Percentiles rank a stretch among this genome's conserved stretches.
Evolutionary conservation across 441 rosid genomes (phyloP).

Genomic region (Euphorbia celastroides): DNA sequence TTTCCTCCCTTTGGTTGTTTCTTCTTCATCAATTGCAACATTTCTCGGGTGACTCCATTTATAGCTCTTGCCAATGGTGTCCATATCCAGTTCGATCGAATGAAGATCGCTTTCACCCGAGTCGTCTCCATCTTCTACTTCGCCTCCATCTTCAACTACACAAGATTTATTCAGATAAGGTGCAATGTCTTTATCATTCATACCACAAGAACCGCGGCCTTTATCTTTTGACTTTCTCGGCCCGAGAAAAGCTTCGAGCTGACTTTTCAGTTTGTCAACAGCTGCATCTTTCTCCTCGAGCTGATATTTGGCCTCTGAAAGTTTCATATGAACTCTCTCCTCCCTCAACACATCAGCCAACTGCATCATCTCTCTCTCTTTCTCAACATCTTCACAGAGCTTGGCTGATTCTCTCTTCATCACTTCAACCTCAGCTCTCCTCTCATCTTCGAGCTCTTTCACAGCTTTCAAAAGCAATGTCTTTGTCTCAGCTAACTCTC

Average conservation of each 20-base stretch:
- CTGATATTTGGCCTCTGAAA: constrained; percentile 67
- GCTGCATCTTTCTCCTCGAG: constrained; percentile 85
- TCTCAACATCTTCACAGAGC: constrained; percentile 67
- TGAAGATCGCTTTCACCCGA: constrained; percentile 81
- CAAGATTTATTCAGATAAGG: too few relatives aligned
- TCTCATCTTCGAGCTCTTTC: constrained; percentile 66
- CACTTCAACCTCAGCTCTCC: constrained; percentile 56
- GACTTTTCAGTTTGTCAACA: constrained; percentile 50
- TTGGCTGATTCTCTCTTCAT: constrained; percentile 52
- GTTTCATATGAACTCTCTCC: constrained; percentile 96
- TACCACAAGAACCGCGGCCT: too few relatives aligned
- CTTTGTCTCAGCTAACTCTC: constrained; percentile 57
- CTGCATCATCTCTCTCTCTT: constrained; percentile 92
- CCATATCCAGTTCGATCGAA: constrained; percentile 89
- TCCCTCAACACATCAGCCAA: constrained; percentile 84
- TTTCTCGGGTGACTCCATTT: too few relatives aligned
- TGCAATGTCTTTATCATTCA: too few relatives aligned
- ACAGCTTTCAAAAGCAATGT: constrained; percentile 32
- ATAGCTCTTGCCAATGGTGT: constrained; percentile 53
- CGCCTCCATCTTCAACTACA: constrained; percentile 22
- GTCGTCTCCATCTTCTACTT: constrained; percentile 31
- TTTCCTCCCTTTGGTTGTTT: constrained; percentile 56
- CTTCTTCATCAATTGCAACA: constrained; percentile 41
- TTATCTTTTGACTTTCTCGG: constrained; percentile 42
- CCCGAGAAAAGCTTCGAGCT: constrained; percentile 51